Conservation (phyloP, 805 yeast genomes). For the Wickerhamiella sergipiensis region DNA sequence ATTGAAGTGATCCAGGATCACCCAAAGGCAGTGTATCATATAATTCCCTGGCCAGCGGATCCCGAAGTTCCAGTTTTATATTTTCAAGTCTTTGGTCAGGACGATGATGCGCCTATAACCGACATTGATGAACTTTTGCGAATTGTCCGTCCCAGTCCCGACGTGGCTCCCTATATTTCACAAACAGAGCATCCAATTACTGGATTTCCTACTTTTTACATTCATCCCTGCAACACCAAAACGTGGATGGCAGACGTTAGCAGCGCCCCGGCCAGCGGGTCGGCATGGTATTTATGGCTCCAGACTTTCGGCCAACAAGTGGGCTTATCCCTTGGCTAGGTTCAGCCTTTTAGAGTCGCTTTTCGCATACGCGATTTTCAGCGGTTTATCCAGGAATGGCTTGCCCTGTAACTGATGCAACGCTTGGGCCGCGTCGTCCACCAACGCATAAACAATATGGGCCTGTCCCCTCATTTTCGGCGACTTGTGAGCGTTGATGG, state of each 20-base stretch:
- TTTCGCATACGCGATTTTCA: slow-evolving; percentile 22
- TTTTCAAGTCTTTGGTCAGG: slow-evolving; percentile 12
- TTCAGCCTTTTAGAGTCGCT: neutral
- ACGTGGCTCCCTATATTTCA: slow-evolving; percentile 6
- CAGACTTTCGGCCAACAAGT: slow-evolving; percentile 21
- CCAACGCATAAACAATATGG: slow-evolving; percentile 24
- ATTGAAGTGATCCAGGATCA: slow-evolving; percentile 2
- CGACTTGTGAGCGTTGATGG: slow-evolving; percentile 26
- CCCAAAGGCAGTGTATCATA: slow-evolving; percentile 8
- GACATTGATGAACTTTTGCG: slow-evolving; percentile 7
- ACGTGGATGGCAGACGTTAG: slow-evolving; percentile 19
- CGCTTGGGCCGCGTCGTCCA: slow-evolving; percentile 23
- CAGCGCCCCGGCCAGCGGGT: neutral
- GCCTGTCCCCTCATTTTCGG: slow-evolving; percentile 33
- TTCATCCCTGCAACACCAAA: slow-evolving; percentile 32
- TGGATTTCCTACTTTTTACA: slow-evolving; percentile 19
- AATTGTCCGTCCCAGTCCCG: slow-evolving; percentile 1
- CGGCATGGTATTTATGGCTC: slow-evolving; percentile 18
- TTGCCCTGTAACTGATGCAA: slow-evolving; percentile 20
- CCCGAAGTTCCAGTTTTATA: slow-evolving; percentile 22
- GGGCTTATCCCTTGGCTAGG: slow-evolving; percentile 16
- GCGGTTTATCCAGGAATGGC: slow-evolving; percentile 23
- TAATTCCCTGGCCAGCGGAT: slow-evolving; percentile 21
- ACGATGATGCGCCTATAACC: slow-evolving; percentile 6
- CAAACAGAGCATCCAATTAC: slow-evolving; percentile 21